Percentiles rank a stretch among this genome's conserved stretches.
Conservation (phyloP, 768 basidiomycete genomes). For the Hirschioporus abietinus region DNA sequence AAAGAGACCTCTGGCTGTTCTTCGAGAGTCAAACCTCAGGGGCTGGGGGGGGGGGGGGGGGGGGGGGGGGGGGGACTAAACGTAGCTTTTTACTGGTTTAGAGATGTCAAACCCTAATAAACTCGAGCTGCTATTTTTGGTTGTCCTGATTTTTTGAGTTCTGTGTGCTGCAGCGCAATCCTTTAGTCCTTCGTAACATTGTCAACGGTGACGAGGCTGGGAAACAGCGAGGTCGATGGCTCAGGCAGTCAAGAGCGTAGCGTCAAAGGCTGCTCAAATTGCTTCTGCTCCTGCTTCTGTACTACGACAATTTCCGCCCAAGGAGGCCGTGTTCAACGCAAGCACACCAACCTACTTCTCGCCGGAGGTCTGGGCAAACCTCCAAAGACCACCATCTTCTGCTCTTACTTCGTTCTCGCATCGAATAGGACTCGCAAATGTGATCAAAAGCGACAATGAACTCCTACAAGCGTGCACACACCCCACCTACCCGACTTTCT, state of each 20-base stretch:
- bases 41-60: no score
- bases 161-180: background rate
- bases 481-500: constrained; percentile 55
- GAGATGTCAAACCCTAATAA: background rate
- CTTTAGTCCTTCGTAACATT: background rate
- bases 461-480: constrained; percentile 79
- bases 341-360: constrained; percentile 38
- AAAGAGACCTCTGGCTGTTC: no score
- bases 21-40: no score
- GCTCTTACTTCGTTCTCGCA: constrained; percentile 74
- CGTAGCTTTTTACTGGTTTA: no score
- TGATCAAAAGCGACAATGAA: constrained; percentile 47
- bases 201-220: background rate
- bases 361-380: constrained; percentile 60
- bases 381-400: constrained; percentile 67
- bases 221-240: constrained; percentile 36
- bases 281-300: constrained; percentile 51
- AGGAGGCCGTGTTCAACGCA: constrained; percentile 36
- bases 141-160: background rate
- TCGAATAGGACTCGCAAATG: constrained; percentile 62
- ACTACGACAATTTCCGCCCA: constrained; percentile 56
- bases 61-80: no score
- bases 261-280: constrained; percentile 39
- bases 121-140: background rate
- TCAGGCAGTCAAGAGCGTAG: constrained; percentile 53